These are phyloP conservation scores for Eutrema heterophyllum DNA, from an alignment of 345 rosid species.

Conservation along the genomic window DNA sequence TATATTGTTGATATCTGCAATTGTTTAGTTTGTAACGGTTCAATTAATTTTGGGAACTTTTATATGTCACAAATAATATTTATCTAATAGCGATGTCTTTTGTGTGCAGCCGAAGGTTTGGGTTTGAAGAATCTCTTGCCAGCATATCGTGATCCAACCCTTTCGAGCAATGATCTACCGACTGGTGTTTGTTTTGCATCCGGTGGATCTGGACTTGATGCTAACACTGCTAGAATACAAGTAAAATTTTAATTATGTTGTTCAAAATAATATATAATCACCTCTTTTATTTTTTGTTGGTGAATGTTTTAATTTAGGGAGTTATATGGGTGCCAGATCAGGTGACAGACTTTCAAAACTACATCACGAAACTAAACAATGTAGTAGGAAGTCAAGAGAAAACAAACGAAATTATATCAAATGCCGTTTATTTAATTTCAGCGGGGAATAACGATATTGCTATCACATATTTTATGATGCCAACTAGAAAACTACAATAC, in stretches of 20 bases:
- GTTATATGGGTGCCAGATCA: conserved; percentile 45
- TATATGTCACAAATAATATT: neutral
- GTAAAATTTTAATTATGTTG: neutral
- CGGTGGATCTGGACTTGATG: conserved; percentile 33
- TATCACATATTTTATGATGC: conserved; percentile 32
- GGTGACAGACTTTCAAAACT: conserved; percentile 40
- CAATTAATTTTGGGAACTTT: neutral
- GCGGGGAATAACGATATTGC: conserved; percentile 61
- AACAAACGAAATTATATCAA: conserved; percentile 35
- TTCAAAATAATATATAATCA: neutral
- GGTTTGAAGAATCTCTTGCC: conserved; percentile 26
- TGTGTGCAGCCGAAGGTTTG: conserved; percentile 26
- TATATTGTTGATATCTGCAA: neutral
- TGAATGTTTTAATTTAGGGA: conserved; percentile 21
- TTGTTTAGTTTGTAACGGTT: neutral
- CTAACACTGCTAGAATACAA: conserved; percentile 1
- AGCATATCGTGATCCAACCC: conserved; percentile 16
- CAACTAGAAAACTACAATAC: conserved; percentile 6
- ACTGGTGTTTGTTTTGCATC: conserved; percentile 37
- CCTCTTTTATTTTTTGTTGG: neutral
- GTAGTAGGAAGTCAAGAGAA: conserved; percentile 38
- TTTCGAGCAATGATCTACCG: conserved; percentile 9
- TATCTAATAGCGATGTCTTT: neutral
- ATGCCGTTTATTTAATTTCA: conserved; percentile 37
- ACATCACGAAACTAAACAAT: conserved; percentile 35